These are phyloP conservation scores for Allomyces macrogynus DNA, from an alignment of 192 early-diverging fungal genomes.

Conservation along the genomic window DNA sequence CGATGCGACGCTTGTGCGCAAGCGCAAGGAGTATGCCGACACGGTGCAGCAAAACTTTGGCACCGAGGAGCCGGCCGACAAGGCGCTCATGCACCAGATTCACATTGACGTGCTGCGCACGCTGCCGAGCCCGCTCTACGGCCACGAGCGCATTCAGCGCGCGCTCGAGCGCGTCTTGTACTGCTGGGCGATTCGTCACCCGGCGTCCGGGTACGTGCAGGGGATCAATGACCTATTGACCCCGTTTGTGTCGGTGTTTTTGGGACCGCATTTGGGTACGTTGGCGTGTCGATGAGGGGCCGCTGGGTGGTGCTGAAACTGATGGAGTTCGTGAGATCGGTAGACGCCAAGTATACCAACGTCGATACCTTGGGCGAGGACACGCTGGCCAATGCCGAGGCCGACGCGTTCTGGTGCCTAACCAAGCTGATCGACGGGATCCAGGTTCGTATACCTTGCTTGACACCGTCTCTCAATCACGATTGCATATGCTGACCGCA, in stretches of 20 bases:
- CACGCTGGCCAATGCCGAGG: constrained; percentile 55
- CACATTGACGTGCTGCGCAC: constrained; percentile 93
- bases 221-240: constrained; percentile 97
- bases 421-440: constrained; percentile 91
- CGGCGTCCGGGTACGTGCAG: constrained; percentile 97
- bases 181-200: constrained; percentile 92
- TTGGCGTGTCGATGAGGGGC: not conserved
- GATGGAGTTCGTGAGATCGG: too few relatives aligned
- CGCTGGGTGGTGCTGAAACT: too few relatives aligned
- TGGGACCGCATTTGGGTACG: constrained; percentile 46
- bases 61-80: constrained; percentile 48
- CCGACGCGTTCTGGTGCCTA: constrained; percentile 94
- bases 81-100: constrained; percentile 83
- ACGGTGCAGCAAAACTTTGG: constrained; percentile 66
- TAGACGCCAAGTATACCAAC: too few relatives aligned
- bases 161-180: constrained; percentile 88
- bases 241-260: constrained; percentile 86
- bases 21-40: constrained; percentile 85
- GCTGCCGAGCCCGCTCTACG: constrained; percentile 62
- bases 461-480: not conserved
- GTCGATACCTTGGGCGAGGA: constrained; percentile 8
- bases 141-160: constrained; percentile 52
- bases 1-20: constrained; percentile 58
- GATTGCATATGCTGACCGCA: too few relatives aligned
- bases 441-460: constrained; percentile 29